Evolutionary conservation across 176 grass and related monocot genomes (phyloP).

Genomic region (Raddia distichophylla): DNA sequence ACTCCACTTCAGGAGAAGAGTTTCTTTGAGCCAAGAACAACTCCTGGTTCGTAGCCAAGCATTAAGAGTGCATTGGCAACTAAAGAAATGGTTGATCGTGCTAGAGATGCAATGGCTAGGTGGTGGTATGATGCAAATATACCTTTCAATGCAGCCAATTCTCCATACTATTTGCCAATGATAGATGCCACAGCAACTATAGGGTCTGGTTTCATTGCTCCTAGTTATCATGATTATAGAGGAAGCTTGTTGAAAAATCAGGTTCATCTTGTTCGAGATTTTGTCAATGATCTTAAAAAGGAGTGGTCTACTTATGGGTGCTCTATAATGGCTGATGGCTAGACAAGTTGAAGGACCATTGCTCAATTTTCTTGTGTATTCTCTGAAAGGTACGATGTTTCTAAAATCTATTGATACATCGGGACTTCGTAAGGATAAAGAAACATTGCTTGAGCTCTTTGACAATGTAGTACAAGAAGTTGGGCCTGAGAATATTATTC

Average conservation of each 20-base stretch:
- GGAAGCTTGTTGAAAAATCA: slow-evolving; percentile 42
- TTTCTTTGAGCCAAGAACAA: slow-evolving; percentile 22
- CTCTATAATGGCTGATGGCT: slow-evolving; percentile 38
- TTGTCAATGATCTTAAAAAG: slow-evolving; percentile 44
- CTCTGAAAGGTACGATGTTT: slow-evolving; percentile 46
- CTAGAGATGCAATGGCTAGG: slow-evolving; percentile 21
- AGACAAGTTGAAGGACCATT: slow-evolving; percentile 18
- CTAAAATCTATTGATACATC: slow-evolving; percentile 50
- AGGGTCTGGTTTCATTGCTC: slow-evolving; percentile 43
- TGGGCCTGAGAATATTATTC: slow-evolving; percentile 48
- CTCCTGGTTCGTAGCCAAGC: too few species aligned
- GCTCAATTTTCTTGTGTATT: slow-evolving; percentile 57
- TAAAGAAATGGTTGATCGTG: not conserved
- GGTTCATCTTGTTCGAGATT: slow-evolving; percentile 23
- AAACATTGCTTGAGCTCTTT: slow-evolving; percentile 43
- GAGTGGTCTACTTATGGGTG: slow-evolving; percentile 48
- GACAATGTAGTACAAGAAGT: slow-evolving; percentile 53
- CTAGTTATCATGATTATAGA: slow-evolving; percentile 48
- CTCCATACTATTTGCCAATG: slow-evolving; percentile 44
- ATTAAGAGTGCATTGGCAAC: slow-evolving; percentile 29
- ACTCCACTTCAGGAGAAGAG: slow-evolving; percentile 24
- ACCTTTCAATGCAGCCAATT: slow-evolving; percentile 47
- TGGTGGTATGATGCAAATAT: slow-evolving; percentile 51
- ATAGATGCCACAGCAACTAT: slow-evolving; percentile 42
- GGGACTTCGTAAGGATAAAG: slow-evolving; percentile 19